Conservation (phyloP, 225 moss, liverwort and hornwort genomes). For the Rhytidiadelphus loreus region DNA sequence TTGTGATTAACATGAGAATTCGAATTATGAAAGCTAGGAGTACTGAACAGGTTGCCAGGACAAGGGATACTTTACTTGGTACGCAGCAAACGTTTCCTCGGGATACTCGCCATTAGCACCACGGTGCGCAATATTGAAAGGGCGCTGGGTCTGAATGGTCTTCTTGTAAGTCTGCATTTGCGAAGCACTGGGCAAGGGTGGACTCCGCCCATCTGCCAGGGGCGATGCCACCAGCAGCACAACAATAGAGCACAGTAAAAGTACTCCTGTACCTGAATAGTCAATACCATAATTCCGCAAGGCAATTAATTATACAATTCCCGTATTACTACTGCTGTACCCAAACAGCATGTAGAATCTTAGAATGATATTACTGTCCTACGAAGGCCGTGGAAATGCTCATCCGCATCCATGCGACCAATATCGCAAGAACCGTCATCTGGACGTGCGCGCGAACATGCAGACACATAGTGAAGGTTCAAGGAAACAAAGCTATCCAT, state of each 20-base stretch:
- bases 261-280: not conserved
- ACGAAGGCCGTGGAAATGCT: not conserved
- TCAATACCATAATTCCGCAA: not conserved
- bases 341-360: not conserved
- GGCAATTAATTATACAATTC: not conserved
- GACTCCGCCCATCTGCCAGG: not conserved
- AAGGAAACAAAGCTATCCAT: not conserved
- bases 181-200: not conserved
- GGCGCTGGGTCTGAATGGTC: conserved; percentile 39
- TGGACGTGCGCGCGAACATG: not conserved
- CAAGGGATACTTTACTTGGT: conserved; percentile 5
- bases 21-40: not conserved
- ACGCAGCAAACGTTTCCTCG: conserved; percentile 55
- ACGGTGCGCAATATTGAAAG: conserved; percentile 67
- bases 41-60: not conserved
- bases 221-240: not conserved
- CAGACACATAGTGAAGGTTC: not conserved
- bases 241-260: not conserved
- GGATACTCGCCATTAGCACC: conserved; percentile 60
- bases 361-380: not conserved
- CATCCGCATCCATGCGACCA: not conserved
- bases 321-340: not conserved
- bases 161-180: not conserved
- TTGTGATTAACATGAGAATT: not conserved
- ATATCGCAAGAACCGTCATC: not conserved